Percentiles rank a stretch among this genome's conserved stretches.
Evolutionary conservation across 2,329 filamentous ascomycete genomes (phyloP).

Genomic region (Colletotrichum camelliae): DNA sequence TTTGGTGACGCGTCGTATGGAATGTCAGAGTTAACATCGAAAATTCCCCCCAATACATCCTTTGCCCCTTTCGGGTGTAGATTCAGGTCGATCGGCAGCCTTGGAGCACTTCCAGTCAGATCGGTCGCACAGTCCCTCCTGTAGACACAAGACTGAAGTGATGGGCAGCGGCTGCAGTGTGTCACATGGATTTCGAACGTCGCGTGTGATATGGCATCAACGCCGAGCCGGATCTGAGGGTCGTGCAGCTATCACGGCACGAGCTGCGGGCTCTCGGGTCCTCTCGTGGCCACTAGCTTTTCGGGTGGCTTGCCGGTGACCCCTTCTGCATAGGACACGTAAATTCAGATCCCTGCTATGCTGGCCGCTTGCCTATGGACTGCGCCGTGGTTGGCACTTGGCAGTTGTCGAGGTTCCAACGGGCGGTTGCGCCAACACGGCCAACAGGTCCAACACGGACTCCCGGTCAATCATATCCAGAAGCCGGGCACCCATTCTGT

Average conservation of each 20-base stretch:
- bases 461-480: not conserved
- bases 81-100: not conserved
- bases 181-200: not conserved
- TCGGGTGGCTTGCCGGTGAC: not conserved
- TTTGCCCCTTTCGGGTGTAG: not conserved
- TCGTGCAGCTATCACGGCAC: not conserved
- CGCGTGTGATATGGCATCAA: not conserved
- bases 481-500: not conserved
- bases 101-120: not conserved
- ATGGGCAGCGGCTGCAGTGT: not conserved
- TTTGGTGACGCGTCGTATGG: not conserved
- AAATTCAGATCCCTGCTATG: not conserved
- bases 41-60: not conserved
- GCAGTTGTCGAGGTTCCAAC: not conserved
- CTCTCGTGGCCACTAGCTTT: not conserved
- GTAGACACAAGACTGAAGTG: not conserved
- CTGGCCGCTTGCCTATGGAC: not conserved
- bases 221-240: not conserved
- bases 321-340: not conserved
- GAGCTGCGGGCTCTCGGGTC: not conserved
- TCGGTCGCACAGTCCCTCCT: not conserved
- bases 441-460: not conserved
- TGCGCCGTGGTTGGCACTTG: not conserved
- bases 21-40: not conserved
- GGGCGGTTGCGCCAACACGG: not conserved